Base-by-base conservation (phyloP, 176 grass and related monocot genomes). In the Thalia dealbata region DNA sequence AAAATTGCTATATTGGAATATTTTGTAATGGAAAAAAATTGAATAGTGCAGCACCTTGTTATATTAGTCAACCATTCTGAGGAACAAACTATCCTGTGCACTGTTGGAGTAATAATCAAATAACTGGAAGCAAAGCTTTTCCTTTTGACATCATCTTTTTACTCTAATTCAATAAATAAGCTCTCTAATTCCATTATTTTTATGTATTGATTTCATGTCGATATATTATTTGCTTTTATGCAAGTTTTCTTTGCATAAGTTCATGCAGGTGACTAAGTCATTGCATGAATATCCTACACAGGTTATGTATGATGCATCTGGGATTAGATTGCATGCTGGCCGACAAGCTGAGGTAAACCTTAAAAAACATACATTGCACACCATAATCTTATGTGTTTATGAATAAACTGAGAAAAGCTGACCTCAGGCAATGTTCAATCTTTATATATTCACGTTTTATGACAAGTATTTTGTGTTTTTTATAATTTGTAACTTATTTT, bases 261-360 rank as follows among this genome's bases (percentile, higher is more conserved):
- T 68, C 65, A 2, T 43, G 18, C 35, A 44, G 6, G 16, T 44
- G 62, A 64, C 27, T 68, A 14, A 68, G 15, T 23, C n/a, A 14
- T 68, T 44, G 50, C 46, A 15, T 11, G 52, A 10, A 14, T 54
- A 43, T 29, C 22, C 14, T 46, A 18, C 77, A 99, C 77, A 99
- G 95, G 95, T 99, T 69, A 99, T 99, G 95, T 99, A 99, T 87
- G 95, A 99, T 81, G 90, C 95, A 78, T 99, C 95, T 73, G 95
- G 95, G 76, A 81, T 99, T 79, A 82, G 95, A 69, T 88, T 84
- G 70, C 95, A 99, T 89, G 89, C 95, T 28, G 88, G 95, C 71
- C 85, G 95, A 25, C 95, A 99, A 86, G 95, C 95, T 87, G 90
- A 85, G 63, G 95, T 99, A 88, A 93, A 79, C 28, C 10, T 5